phyloP scores from a whole-genome alignment of 805 yeast species.

The Suhomyces pyralidae region DNA sequence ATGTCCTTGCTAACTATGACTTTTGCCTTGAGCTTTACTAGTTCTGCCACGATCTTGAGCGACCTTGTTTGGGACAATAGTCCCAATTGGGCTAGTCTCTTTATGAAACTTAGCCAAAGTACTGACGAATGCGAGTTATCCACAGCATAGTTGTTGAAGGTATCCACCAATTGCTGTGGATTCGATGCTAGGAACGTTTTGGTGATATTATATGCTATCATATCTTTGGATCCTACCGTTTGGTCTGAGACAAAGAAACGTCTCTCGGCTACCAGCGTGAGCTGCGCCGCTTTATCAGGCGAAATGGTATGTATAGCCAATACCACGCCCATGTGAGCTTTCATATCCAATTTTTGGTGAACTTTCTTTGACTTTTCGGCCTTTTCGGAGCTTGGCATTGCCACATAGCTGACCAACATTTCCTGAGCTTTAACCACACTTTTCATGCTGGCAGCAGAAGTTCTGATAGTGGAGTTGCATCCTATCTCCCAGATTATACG shows the following conservation, averaged over 20 bases:
- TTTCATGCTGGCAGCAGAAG: neutral
- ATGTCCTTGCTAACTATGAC: conserved; percentile 34
- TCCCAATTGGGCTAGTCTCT: conserved; percentile 30
- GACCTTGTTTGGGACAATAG: conserved; percentile 30
- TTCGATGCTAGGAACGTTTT: conserved; percentile 25
- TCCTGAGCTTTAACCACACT: conserved; percentile 29
- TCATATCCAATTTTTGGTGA: conserved; percentile 19
- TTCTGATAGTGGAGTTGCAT: conserved; percentile 7
- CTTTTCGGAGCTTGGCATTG: conserved; percentile 3
- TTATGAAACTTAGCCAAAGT: conserved; percentile 35
- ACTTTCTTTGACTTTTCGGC: conserved; percentile 7
- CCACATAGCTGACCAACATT: conserved; percentile 18
- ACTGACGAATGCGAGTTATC: conserved; percentile 23
- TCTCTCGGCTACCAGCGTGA: conserved; percentile 26
- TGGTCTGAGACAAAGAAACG: conserved; percentile 14
- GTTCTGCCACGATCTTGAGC: conserved; percentile 22
- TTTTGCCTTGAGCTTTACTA: conserved; percentile 18
- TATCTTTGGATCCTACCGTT: conserved; percentile 14
- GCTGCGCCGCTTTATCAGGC: conserved; percentile 21
- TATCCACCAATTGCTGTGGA: conserved; percentile 34
- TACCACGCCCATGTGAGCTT: conserved; percentile 38
- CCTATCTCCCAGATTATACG: conserved; percentile 28
- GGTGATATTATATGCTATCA: conserved; percentile 22
- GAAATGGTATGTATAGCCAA: conserved; percentile 26
- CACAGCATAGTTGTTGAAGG: conserved; percentile 29